Base-by-base conservation (phyloP, 305 asterid species). In the Vinca major region DNA sequence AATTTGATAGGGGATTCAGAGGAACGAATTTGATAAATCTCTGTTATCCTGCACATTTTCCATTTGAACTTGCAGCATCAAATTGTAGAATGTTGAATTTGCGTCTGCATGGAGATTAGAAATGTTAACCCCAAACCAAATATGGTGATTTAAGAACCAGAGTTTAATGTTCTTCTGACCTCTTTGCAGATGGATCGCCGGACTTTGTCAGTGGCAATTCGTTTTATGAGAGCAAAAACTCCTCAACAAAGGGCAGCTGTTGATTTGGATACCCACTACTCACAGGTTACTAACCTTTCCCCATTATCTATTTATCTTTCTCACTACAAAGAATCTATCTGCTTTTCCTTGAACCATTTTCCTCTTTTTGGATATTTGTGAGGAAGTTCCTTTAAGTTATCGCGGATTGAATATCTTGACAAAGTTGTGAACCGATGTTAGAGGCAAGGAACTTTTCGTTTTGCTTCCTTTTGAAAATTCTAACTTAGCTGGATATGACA, bases 161-260 rank as follows among this genome's bases (percentile, higher is more conserved):
- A 56, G 7, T 41, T 65, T 37, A 21, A 0, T 71, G 36, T 67
- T 58, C 21, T 61, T 50, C 72, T 77, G 47, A n/a, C 62, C 48
- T 19, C 33, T 39, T 64, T 86, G 83, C 96, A 93, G 99, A 76
- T 93, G 10, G 95, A 90, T 69, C 85, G 90, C 21, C 68, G 70
- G 81, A 87, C 90, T 55, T 79, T 93, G 70, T 93, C 99, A 0
- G 86, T 93, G 74, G 97, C 92, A 12, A 63, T 93, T 75, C 96
- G 99, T 58, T 90, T 93, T 80, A 54, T 93, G 77, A 90, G 65
- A 85, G 99, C 99, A 40, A 93, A 86, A 75, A 93, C 95, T 56
- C 96, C 99, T 50, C 95, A 93, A 73, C 94, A 93, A 81, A 93
- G 99, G 83, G 99, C 99, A 47, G 96, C 99, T 66, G 99, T 93